These are phyloP conservation scores for Gomphus bonarii DNA, from an alignment of 1,284 basidiomycete species.

Conservation along the genomic window DNA sequence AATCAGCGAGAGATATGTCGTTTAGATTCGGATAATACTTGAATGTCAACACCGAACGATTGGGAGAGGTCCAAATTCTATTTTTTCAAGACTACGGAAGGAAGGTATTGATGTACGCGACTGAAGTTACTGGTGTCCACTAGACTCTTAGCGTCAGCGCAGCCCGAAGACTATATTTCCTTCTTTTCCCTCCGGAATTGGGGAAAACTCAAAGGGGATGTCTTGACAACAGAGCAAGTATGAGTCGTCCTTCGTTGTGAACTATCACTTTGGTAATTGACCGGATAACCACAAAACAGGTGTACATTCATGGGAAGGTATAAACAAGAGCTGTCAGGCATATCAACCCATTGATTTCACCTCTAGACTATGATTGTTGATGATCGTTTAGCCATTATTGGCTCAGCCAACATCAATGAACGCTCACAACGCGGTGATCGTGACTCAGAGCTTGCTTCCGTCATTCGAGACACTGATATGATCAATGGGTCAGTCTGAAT, in stretches of 20 bases:
- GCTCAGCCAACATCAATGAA: slow-evolving; percentile 99
- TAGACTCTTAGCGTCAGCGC: slow-evolving; percentile 11
- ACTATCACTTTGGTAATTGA: background rate
- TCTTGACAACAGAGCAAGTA: slow-evolving; percentile 84
- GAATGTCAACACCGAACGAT: slow-evolving; percentile 93
- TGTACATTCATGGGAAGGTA: slow-evolving; percentile 83
- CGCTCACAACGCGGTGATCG: slow-evolving; percentile 92
- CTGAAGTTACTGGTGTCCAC: slow-evolving; percentile 3
- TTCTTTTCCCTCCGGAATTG: slow-evolving; percentile 91
- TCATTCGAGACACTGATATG: slow-evolving; percentile 96
- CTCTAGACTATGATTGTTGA: slow-evolving; percentile 79
- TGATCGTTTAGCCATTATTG: slow-evolving; percentile 93
- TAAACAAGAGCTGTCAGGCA: background rate
- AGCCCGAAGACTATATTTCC: slow-evolving; percentile 90
- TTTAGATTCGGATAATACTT: slow-evolving; percentile 79
- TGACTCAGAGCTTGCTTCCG: slow-evolving; percentile 89
- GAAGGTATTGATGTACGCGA: slow-evolving; percentile 78
- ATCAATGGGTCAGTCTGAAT: slow-evolving; percentile 59
- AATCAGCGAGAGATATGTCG: background rate
- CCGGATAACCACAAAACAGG: slow-evolving; percentile 29
- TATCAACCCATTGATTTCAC: background rate
- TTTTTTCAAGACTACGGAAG: slow-evolving; percentile 79
- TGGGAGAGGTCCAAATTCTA: slow-evolving; percentile 83
- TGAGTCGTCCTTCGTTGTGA: slow-evolving; percentile 12
- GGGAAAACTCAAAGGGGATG: slow-evolving; percentile 82